phyloP scores from a whole-genome alignment of 345 rosid species.

The Kernera saxatilis region DNA sequence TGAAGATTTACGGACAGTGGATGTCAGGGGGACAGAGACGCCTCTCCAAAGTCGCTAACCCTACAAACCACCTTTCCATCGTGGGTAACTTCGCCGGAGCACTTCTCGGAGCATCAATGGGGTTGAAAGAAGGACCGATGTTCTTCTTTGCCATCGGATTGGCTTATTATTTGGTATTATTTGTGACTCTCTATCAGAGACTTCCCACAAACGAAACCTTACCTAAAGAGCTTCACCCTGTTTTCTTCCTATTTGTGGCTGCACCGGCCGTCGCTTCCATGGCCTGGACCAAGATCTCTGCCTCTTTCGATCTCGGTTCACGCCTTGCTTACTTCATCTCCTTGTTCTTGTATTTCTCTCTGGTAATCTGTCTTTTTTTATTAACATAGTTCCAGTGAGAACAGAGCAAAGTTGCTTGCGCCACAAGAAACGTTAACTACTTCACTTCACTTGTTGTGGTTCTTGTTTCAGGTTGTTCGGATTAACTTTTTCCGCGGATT shows the following conservation, averaged over 20 bases:
- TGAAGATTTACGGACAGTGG: constrained; percentile 94
- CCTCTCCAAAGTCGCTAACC: constrained; percentile 91
- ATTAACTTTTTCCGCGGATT: constrained; percentile 76
- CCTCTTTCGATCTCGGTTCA: constrained; percentile 67
- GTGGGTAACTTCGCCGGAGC: constrained; percentile 95
- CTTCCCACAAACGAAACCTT: constrained; percentile 85
- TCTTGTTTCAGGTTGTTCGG: constrained; percentile 62
- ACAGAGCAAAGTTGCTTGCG: neutral
- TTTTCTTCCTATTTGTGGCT: constrained; percentile 86
- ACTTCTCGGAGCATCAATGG: constrained; percentile 83
- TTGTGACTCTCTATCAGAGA: constrained; percentile 90
- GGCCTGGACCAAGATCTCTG: constrained; percentile 81
- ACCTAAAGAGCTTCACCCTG: constrained; percentile 94
- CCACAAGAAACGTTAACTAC: constrained; percentile 3
- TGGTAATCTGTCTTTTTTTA: constrained; percentile 34
- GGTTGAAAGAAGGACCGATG: constrained; percentile 82
- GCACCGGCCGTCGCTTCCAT: constrained; percentile 86
- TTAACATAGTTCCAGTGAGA: neutral
- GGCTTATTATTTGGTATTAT: constrained; percentile 78
- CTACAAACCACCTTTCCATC: constrained; percentile 75
- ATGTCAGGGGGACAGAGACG: constrained; percentile 90
- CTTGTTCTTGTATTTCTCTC: constrained; percentile 76
- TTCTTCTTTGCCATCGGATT: constrained; percentile 85
- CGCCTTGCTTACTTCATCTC: constrained; percentile 82
- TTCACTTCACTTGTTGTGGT: neutral